These are phyloP conservation scores for Fonsecaea multimorphosa DNA, from an alignment of 2,329 filamentous ascomycete species.

Conservation along the genomic window DNA sequence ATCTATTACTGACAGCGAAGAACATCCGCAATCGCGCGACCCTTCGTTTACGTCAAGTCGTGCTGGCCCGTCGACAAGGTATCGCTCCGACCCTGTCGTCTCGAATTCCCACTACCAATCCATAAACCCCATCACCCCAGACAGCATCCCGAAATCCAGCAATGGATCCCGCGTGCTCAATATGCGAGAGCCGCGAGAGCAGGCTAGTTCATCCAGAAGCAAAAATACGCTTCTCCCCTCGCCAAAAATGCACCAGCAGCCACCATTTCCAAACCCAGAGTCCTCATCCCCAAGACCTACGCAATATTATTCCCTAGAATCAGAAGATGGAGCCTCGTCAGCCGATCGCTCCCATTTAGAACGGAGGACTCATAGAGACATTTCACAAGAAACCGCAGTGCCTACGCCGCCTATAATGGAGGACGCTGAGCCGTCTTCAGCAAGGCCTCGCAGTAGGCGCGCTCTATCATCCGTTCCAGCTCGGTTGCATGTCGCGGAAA, in stretches of 20 bases:
- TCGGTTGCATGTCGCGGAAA: slow-evolving; percentile 65
- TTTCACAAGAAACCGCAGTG: slow-evolving; percentile 37
- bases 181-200: slow-evolving; percentile 6
- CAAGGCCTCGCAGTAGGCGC: slow-evolving; percentile 48
- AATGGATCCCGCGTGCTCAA: slow-evolving; percentile 13
- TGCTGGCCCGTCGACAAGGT: slow-evolving; percentile 6
- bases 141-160: slow-evolving; percentile 28
- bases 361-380: slow-evolving; percentile 21
- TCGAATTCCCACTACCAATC: slow-evolving; percentile 34
- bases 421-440: slow-evolving; percentile 35
- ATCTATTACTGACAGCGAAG: slow-evolving; percentile 37
- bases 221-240: slow-evolving; percentile 31
- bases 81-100: background rate
- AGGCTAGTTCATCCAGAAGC: slow-evolving; percentile 10
- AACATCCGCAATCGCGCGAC: slow-evolving; percentile 10
- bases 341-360: slow-evolving; percentile 22
- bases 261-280: slow-evolving; percentile 21
- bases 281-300: slow-evolving; percentile 22
- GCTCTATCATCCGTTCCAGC: slow-evolving; percentile 43
- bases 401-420: slow-evolving; percentile 41
- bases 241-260: slow-evolving; percentile 32
- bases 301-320: slow-evolving; percentile 7
- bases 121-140: slow-evolving; percentile 39
- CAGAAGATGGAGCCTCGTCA: slow-evolving; percentile 12
- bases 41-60: slow-evolving; percentile 6